Base-by-base conservation (phyloP, 305 asterid genomes). In the Andrographis paniculata region DNA sequence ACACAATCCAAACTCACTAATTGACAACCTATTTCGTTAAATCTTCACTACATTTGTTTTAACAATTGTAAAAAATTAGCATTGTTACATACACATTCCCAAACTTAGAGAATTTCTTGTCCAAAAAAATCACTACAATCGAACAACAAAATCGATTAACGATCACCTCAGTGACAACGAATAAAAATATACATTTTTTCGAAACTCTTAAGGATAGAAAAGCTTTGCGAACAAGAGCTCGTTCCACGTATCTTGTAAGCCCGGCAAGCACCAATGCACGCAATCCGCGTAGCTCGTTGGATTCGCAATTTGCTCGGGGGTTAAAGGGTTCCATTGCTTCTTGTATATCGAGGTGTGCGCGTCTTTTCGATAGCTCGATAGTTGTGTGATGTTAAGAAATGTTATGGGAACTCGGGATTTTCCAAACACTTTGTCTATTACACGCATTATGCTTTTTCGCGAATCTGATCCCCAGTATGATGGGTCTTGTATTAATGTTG, bases 341-440 rank as follows among this genome's bases (percentile, higher is more conserved):
- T 73, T 77, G 70, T 78, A 81, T 9, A 81, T 73, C 8, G 87
- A 72, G 0, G 87, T 78, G 43, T 80, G 93, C 1, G 93, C 93
- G 13, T 81, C 93, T 53, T 66, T 81, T 42, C 84, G 45, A 7
- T 78, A 70, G 54, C 75, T 68, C 17, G 84, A 81, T 0, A 81
- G 68, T 24, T 71, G 77, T 6, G 84, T 81, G 3, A 81, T 68
- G 47, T 81, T 81, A 8, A 81, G 71, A 46, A 81, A 68, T 14
- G 87, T 58, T 13, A 81, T 75, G 11, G 80, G 78, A 16, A 67
- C 60, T 43, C 56, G 53, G 0, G 79, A 64, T 54, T 52, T 66
- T 5, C 57, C 24, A 5, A 75, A 68, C 15, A 63, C 82, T 19
- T 73, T 50, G 0, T 61, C 55, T 1, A 70, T 75, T 14, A 78